phyloP scores from a whole-genome alignment of 1,284 basidiomycete genomes.

The Cerioporus squamosus region DNA sequence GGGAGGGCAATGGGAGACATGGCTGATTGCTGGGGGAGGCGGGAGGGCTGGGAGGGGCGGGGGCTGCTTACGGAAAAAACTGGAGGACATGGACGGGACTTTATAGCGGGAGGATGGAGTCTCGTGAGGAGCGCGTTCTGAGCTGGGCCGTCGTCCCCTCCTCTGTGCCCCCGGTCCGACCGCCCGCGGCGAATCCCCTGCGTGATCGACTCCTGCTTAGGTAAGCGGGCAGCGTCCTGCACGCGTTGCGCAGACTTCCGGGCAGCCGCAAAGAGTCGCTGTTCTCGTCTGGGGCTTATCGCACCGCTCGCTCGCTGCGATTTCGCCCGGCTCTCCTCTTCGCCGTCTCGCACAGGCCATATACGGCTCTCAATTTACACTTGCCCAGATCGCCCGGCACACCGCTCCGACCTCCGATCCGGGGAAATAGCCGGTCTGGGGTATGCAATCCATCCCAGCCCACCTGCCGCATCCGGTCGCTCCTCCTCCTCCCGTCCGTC shows the following conservation, averaged over 20 bases:
- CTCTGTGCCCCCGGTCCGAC: slow-evolving; percentile 30
- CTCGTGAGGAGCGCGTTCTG: slow-evolving; percentile 31
- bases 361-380: background rate
- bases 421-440: slow-evolving; percentile 31
- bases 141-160: no score
- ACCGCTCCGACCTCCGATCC: slow-evolving; percentile 35
- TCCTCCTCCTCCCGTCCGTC: slow-evolving; percentile 3
- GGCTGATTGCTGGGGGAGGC: slow-evolving; percentile 11
- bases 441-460: no score
- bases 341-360: background rate
- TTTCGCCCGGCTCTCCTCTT: background rate
- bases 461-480: slow-evolving; percentile 16
- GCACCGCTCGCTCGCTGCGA: no score
- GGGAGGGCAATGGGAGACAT: slow-evolving; percentile 66
- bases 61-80: slow-evolving; percentile 22
- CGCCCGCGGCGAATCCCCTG: no score
- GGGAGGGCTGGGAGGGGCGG: slow-evolving; percentile 16
- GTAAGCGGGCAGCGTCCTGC: slow-evolving; percentile 13
- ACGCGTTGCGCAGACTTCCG: no score
- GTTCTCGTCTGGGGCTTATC: background rate
- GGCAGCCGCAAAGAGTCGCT: no score
- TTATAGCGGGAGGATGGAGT: slow-evolving; percentile 30
- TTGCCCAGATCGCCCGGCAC: slow-evolving; percentile 2
- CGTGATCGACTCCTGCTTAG: slow-evolving; percentile 15
- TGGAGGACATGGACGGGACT: slow-evolving; percentile 20